phyloP scores from a whole-genome alignment of 176 grass and related monocot genomes.

The Hsuehochloa calcarea region DNA sequence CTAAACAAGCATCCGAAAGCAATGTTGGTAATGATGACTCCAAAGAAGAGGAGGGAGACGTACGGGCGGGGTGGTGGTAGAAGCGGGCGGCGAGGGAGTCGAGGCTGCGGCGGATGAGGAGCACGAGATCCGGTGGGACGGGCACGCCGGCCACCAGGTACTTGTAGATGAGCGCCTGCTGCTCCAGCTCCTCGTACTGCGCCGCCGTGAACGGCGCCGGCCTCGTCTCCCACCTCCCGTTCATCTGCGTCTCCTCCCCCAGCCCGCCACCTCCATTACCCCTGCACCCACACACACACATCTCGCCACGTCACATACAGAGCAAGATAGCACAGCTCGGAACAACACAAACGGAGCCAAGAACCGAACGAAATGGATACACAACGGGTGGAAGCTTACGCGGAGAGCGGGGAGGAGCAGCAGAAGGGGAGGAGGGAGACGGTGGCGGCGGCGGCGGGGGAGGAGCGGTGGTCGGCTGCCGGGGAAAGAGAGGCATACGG shows the following conservation, averaged over 20 bases:
- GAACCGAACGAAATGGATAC: not conserved
- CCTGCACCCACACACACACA: constrained; percentile 1
- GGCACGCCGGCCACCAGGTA: constrained; percentile 70
- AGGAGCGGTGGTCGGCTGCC: constrained; percentile 35
- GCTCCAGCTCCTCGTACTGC: constrained; percentile 82
- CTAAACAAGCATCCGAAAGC: not conserved
- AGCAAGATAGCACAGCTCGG: not conserved
- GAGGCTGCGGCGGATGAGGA: constrained; percentile 61
- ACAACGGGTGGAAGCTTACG: not conserved
- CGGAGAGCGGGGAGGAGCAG: constrained; percentile 31
- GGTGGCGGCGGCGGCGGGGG: constrained; percentile 26
- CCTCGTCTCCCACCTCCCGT: constrained; percentile 26
- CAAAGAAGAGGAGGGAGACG: not conserved
- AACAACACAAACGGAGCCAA: not conserved
- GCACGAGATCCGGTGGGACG: constrained; percentile 72
- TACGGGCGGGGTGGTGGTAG: constrained; percentile 59
- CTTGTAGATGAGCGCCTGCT: constrained; percentile 86
- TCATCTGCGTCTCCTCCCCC: constrained; percentile 4
- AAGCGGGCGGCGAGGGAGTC: constrained; percentile 64
- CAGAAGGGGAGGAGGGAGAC: constrained; percentile 41
- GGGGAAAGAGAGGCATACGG: constrained; percentile 61
- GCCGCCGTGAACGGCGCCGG: constrained; percentile 63
- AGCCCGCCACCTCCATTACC: not conserved
- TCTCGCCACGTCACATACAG: not conserved
- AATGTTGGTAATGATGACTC: not conserved